These are phyloP conservation scores for Fusarium buxicola DNA, from an alignment of 2,329 filamentous ascomycete genomes.

Conservation along the genomic window DNA sequence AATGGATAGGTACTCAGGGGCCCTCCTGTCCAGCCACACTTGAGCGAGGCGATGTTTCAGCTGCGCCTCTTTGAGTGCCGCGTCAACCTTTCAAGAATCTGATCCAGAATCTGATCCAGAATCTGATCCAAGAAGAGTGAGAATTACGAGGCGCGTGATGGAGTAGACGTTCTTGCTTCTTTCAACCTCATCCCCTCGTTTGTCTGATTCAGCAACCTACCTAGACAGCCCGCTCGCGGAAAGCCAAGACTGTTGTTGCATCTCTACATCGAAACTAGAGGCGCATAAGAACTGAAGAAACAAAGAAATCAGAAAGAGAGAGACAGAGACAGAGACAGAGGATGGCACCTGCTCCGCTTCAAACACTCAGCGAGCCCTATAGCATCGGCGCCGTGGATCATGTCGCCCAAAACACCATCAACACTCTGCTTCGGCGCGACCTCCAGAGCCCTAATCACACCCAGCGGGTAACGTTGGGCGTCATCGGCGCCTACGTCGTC, in stretches of 20 bases:
- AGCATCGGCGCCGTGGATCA: conserved; percentile 24
- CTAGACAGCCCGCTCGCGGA: neutral
- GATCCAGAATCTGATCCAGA: conserved; percentile 36
- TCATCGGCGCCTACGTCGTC: conserved; percentile 78
- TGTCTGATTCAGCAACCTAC: neutral
- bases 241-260: neutral
- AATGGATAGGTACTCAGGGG: conserved; percentile 13
- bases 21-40: conserved; percentile 42
- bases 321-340: neutral
- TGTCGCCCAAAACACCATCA: conserved; percentile 19
- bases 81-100: conserved; percentile 41
- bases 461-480: conserved; percentile 76
- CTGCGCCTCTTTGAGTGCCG: conserved; percentile 46
- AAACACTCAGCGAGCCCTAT: conserved; percentile 27
- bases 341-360: conserved; percentile 40
- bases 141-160: conserved; percentile 40
- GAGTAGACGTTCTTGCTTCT: neutral
- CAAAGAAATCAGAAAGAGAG: neutral
- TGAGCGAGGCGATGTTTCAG: conserved; percentile 44
- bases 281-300: neutral
- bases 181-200: conserved; percentile 15
- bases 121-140: conserved; percentile 35
- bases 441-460: conserved; percentile 72
- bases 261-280: conserved; percentile 1
- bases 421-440: conserved; percentile 60